Conservation (phyloP, 2,329 filamentous ascomycete genomes). For the Raffaelea deltoideospora region DNA sequence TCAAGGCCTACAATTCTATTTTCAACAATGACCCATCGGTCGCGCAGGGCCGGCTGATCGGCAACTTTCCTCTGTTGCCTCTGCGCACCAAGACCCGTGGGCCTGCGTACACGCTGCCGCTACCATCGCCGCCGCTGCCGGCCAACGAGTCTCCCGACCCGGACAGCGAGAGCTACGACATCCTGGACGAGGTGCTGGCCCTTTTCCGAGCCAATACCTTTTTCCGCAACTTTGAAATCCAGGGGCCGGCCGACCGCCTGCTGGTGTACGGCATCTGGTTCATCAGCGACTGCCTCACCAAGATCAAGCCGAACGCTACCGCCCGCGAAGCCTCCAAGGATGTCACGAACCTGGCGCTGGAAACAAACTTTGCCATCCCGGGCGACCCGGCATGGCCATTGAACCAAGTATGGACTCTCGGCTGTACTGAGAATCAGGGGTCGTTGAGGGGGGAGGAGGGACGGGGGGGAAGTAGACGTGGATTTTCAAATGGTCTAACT, state of each 20-base stretch:
- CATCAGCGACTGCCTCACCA: conserved; percentile 75
- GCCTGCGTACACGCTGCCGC: conserved; percentile 73
- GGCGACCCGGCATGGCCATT: conserved; percentile 86
- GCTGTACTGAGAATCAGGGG: no score
- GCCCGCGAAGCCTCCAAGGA: conserved; percentile 51
- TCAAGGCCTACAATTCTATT: conserved; percentile 94
- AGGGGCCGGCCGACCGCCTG: conserved; percentile 84
- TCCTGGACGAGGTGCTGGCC: conserved; percentile 81
- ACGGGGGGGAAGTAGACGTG: background rate
- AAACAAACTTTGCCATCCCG: conserved; percentile 84
- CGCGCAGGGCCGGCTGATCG: conserved; percentile 43
- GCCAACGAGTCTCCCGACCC: conserved; percentile 56
- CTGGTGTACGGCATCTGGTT: conserved; percentile 95
- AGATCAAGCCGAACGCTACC: conserved; percentile 63
- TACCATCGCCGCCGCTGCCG: conserved; percentile 40
- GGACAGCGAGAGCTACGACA: conserved; percentile 87
- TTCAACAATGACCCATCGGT: conserved; percentile 63
- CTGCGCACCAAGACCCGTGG: conserved; percentile 90
- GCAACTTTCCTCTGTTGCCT: conserved; percentile 89
- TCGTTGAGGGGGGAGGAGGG: background rate
- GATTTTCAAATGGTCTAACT: no score
- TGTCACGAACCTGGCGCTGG: conserved; percentile 78
- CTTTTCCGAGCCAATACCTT: conserved; percentile 97
- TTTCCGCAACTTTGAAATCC: conserved; percentile 99
- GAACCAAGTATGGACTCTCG: conserved; percentile 61